Percentiles rank a stretch among this genome's conserved stretches.
Evolutionary conservation across 345 rosid genomes (phyloP).

Genomic region (Cardamine resedifolia): DNA sequence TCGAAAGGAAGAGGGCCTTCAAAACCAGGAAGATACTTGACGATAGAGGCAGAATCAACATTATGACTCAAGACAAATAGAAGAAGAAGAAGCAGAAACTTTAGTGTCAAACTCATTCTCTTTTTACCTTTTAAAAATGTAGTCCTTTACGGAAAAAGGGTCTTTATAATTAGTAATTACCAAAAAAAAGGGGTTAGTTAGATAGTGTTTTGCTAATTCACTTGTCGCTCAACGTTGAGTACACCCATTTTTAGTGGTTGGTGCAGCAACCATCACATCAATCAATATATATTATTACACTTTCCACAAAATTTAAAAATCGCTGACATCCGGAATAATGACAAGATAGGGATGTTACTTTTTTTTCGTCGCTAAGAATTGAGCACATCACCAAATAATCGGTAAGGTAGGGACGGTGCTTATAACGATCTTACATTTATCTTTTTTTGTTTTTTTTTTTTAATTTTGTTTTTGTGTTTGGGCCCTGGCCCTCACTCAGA

Average conservation of each 20-base stretch:
- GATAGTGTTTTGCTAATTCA: neutral
- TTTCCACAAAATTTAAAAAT: neutral
- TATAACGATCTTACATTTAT: neutral
- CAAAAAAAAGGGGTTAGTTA: neutral
- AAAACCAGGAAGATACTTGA: conserved; percentile 47
- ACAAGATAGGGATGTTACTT: neutral
- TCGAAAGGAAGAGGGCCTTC: conserved; percentile 45
- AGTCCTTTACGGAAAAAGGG: neutral
- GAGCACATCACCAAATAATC: neutral
- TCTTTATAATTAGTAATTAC: neutral
- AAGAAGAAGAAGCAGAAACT: conserved; percentile 4
- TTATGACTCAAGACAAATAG: neutral
- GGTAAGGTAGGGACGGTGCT: neutral
- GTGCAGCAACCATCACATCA: conserved; percentile 13
- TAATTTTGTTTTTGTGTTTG: neutral
- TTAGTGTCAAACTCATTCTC: conserved; percentile 3
- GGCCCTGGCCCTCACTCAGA: neutral
- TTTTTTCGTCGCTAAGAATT: too few relatives aligned
- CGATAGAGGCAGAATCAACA: conserved; percentile 32
- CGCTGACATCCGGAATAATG: neutral
- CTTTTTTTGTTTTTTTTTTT: too few relatives aligned
- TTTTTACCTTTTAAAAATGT: neutral
- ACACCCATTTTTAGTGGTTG: neutral
- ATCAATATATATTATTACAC: neutral
- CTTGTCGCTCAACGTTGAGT: neutral